Conservation (phyloP, 305 asterid species). For the Fraxinus velutina region DNA sequence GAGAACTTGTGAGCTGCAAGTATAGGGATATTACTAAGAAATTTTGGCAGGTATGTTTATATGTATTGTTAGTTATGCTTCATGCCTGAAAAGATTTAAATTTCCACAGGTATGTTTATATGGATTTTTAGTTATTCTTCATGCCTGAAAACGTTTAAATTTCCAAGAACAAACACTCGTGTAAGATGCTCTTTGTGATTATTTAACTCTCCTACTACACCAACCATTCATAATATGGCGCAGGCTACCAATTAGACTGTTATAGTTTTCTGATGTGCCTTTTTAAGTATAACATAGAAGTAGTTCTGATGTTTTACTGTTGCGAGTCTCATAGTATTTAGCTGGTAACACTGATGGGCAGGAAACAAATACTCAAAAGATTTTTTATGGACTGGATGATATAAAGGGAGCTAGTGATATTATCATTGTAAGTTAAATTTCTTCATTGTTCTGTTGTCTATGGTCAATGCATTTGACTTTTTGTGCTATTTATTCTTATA, state of each 20-base stretch:
- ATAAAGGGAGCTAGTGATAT: constrained; percentile 72
- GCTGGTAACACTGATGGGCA: constrained; percentile 30
- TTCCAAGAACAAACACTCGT: neutral
- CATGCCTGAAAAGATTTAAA: neutral
- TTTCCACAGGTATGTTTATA: neutral
- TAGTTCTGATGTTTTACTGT: constrained; percentile 8
- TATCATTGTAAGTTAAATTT: constrained; percentile 54
- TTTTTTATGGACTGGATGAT: constrained; percentile 86
- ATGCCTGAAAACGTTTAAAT: neutral
- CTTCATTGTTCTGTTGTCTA: constrained; percentile 22
- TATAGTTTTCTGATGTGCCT: neutral
- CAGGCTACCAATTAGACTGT: neutral
- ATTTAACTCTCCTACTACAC: neutral
- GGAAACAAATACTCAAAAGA: constrained; percentile 74
- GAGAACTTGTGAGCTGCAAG: constrained; percentile 76
- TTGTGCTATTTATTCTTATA: constrained; percentile 13
- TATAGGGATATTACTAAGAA: constrained; percentile 60
- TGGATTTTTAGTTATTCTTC: neutral
- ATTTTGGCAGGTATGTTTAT: constrained; percentile 75
- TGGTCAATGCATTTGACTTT: constrained; percentile 21
- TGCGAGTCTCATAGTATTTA: constrained; percentile 12
- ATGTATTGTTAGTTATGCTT: neutral
- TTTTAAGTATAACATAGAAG: neutral
- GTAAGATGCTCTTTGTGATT: neutral
- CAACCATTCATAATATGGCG: neutral